Base-by-base conservation (phyloP, 306 rosid species). In the Geum urbanum region DNA sequence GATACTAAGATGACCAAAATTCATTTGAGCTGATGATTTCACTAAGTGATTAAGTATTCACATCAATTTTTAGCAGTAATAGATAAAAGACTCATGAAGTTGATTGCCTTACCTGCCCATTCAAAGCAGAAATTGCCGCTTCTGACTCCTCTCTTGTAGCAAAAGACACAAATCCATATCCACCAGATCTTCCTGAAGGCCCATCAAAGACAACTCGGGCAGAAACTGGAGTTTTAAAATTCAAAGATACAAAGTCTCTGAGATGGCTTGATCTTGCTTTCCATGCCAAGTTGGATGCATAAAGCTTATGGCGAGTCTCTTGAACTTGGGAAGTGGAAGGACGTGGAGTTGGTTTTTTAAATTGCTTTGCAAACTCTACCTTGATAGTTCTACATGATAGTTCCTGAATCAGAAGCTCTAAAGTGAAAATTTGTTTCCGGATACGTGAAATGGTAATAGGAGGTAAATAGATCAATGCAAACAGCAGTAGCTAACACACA, bases 161-260 rank as follows among this genome's bases (percentile, higher is more conserved):
- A 67, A 86, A 92, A 82, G 94, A 88, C 75, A 88, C 90, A 79
- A 88, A 92, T 53, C 94, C 98, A 76, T 88, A 90, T 24, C 98
- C 96, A 40, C 87, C 74, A 71, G 96, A 84, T 74, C 73, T 89
- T 70, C 95, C 92, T 43, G 74, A 32, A 74, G 88, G 83, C 20
- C 76, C 82, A 27, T 87, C 90, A 54, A 90, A 88, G 80, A 94
- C 96, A 77, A 94, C 89, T 75, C 95, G 87, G 55, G 92, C 88
- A 40, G 97, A 82, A 79, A 57, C 86, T 54, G 99, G 97, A 47
- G 48, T 47, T 56, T 87, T 94, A 66, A 83, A 91, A 82, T 80
- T 86, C 71, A 81, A 81, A 9, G 95, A 61, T 66, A 88, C 72
- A 79, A 94, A 55, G 5, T 86, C 87, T 74, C 89, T 78, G 68